Conservation (phyloP, 345 rosid species). For the Xanthoceras sorbifolium region DNA sequence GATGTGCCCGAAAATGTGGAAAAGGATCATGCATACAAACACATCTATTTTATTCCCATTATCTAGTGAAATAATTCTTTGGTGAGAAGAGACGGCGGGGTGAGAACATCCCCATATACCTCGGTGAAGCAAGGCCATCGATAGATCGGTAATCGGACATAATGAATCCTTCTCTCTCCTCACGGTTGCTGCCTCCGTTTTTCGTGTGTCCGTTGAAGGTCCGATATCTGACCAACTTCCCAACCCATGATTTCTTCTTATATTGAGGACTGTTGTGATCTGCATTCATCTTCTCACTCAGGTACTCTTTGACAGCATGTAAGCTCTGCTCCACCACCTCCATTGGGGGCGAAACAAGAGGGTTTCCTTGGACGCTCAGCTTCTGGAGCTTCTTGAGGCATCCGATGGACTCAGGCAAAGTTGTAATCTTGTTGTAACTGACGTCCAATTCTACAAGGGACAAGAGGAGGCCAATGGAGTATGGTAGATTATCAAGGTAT, state of each 20-base stretch:
- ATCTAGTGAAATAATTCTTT: slow-evolving; percentile 44
- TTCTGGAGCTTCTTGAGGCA: slow-evolving; percentile 69
- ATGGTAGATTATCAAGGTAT: slow-evolving; percentile 54
- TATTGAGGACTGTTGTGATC: slow-evolving; percentile 28
- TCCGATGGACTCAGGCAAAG: slow-evolving; percentile 73
- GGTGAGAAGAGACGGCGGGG: slow-evolving; percentile 72
- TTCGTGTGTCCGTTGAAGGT: slow-evolving; percentile 50
- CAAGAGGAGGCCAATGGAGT: slow-evolving; percentile 66
- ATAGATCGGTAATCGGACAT: slow-evolving; percentile 52
- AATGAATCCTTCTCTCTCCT: slow-evolving; percentile 53
- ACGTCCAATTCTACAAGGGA: slow-evolving; percentile 76
- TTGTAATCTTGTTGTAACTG: slow-evolving; percentile 71
- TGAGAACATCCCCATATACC: slow-evolving; percentile 63
- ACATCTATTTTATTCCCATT: background rate
- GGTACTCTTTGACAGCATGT: slow-evolving; percentile 60
- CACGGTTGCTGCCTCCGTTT: slow-evolving; percentile 28
- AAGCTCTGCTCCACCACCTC: slow-evolving; percentile 71
- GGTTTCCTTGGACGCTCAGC: slow-evolving; percentile 81
- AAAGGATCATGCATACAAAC: background rate
- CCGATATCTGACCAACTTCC: slow-evolving; percentile 60
- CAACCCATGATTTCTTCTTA: slow-evolving; percentile 75
- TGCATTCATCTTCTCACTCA: slow-evolving; percentile 62
- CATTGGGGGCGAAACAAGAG: slow-evolving; percentile 65
- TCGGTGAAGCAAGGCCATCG: slow-evolving; percentile 58
- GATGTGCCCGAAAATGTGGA: background rate